Base-by-base conservation (phyloP, 23 red algal genomes). In the Porphyridium purpureum region DNA sequence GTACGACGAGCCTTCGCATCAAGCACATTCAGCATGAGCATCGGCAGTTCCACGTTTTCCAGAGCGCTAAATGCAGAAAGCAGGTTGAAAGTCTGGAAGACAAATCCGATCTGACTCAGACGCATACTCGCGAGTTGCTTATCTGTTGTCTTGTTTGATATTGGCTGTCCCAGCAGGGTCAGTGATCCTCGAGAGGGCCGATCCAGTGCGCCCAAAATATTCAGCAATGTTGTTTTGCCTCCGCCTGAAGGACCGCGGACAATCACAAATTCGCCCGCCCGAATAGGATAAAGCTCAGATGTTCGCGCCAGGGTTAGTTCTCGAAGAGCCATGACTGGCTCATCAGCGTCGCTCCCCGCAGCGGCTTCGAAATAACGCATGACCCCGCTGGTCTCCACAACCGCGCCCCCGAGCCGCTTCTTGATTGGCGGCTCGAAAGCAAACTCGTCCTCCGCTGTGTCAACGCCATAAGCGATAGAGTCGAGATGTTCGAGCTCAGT, bases 31-130 rank as follows among this genome's bases (percentile, higher is more conserved):
- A 19, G 47, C 5, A 64, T 9, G 14, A 64, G 9, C 59, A 64
- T 64, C 40, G 59, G 59, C 33, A 64, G 32, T 33, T 64, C 59
- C 19, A 64, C 59, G 34, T 64, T 64, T 54, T 64, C 59, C 33
- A 64, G 4, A n/a, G 59, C 59, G n/a, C 4, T 22, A 5, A 50
- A 27, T 33, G 24, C 4, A 27, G 5, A 47, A n/a, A 64, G 5
- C 17, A 64, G 49, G 5, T 5, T 56, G 0, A 44, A 44, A 5
- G 47, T 64, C 42, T 64, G 47, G 4, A 64, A 54, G 4, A 64
- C 59, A 54, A 21, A 64, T 0, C 59, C 59, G 49, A 64, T 64
- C 27, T 50, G 22, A 21, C 42, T 54, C 15, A 64, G 47, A 7
- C 24, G 35, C 17, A 64, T 35, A 26, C 47, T 50, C 19, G 24